Conservation (phyloP, 1,284 basidiomycete genomes). For the Microbotryum silenes-acaulis region DNA sequence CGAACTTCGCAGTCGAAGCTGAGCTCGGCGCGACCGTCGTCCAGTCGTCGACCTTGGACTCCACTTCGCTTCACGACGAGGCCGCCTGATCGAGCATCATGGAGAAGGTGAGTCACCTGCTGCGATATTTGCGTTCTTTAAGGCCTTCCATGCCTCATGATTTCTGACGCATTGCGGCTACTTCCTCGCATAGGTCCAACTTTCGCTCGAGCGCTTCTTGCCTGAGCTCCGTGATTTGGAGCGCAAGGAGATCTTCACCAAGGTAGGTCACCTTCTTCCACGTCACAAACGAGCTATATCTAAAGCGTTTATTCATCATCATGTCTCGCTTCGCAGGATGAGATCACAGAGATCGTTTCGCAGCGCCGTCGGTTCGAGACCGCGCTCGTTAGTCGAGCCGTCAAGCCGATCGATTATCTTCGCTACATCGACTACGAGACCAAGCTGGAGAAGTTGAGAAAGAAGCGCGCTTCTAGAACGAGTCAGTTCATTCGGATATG, state of each 20-base stretch:
- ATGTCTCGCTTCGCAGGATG: conserved; percentile 48
- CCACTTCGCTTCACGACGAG: too few species aligned
- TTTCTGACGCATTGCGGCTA: too few species aligned
- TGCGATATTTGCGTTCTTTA: too few species aligned
- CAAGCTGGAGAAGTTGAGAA: conserved; percentile 69
- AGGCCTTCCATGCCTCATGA: too few species aligned
- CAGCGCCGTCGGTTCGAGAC: conserved; percentile 78
- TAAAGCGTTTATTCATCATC: neutral
- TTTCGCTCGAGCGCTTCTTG: conserved; percentile 34
- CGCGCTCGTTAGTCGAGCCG: conserved; percentile 47
- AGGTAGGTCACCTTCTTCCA: conserved; percentile 48
- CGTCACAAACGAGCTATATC: neutral
- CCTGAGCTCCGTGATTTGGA: conserved; percentile 90
- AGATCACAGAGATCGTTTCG: conserved; percentile 76
- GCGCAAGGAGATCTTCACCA: conserved; percentile 76
- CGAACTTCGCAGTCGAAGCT: too few species aligned
- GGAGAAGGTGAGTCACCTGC: conserved; percentile 19
- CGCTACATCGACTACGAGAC: conserved; percentile 90
- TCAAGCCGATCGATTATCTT: conserved; percentile 58
- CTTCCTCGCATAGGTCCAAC: conserved; percentile 27
- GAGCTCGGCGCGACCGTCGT: neutral
- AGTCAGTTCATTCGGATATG: conserved; percentile 49
- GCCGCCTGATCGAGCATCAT: neutral
- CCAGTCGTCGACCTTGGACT: neutral
- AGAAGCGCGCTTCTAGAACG: conserved; percentile 60